phyloP scores from a whole-genome alignment of 805 yeast species.

The Kodamaea sagamina region DNA sequence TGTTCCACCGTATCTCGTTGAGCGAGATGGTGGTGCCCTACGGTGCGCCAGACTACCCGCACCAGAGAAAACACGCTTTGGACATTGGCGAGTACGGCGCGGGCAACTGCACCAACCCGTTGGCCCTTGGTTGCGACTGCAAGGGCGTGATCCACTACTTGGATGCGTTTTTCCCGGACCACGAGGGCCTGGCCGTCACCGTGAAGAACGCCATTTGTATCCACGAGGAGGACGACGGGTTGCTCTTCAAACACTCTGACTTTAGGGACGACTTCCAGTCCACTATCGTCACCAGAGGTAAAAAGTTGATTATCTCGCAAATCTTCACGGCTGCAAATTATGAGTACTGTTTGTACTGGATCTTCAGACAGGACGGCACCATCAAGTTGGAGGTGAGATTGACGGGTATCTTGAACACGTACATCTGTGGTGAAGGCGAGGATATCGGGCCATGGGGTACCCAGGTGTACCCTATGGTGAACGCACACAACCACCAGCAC shows the following conservation, averaged over 20 bases:
- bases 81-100: constrained; percentile 90
- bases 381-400: constrained; percentile 76
- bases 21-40: constrained; percentile 87
- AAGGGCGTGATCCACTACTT: constrained; percentile 82
- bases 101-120: constrained; percentile 80
- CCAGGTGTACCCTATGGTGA: constrained; percentile 73
- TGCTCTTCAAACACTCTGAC: constrained; percentile 79
- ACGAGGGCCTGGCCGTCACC: constrained; percentile 67
- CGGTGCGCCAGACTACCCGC: constrained; percentile 77
- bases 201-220: constrained; percentile 79
- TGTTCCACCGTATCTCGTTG: constrained; percentile 76
- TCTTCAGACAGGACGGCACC: constrained; percentile 80
- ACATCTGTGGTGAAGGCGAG: constrained; percentile 62
- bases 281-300: constrained; percentile 72
- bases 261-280: constrained; percentile 79
- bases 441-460: constrained; percentile 78
- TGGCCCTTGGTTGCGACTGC: constrained; percentile 80
- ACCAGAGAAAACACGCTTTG: constrained; percentile 82
- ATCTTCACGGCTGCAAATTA: constrained; percentile 86
- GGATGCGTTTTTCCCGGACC: constrained; percentile 74
- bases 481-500: constrained; percentile 88
- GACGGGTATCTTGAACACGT: constrained; percentile 82
- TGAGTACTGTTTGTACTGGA: constrained; percentile 84
- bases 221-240: constrained; percentile 84
- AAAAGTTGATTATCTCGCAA: constrained; percentile 72